Conservation (phyloP, 2,329 filamentous ascomycete genomes). For the Aspergillus flavus region DNA sequence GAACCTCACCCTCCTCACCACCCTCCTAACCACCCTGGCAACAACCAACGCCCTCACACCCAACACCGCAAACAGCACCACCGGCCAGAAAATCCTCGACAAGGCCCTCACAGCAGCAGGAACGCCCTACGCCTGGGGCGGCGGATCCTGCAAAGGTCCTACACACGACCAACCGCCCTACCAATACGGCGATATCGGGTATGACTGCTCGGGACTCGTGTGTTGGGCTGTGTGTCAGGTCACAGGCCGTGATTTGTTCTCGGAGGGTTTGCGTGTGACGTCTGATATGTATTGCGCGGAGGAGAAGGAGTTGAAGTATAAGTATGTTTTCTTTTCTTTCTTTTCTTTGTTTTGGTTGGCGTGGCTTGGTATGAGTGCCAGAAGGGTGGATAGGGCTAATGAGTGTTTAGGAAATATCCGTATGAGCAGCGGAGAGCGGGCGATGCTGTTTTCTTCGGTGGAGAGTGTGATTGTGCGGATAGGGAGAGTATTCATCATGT, state of each 20-base stretch:
- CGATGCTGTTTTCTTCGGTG: neutral
- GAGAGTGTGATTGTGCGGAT: neutral
- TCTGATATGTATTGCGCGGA: neutral
- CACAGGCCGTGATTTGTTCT: constrained; percentile 4
- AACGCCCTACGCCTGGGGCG: constrained; percentile 36
- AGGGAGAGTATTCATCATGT: constrained; percentile 12
- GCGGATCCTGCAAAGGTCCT: constrained; percentile 29
- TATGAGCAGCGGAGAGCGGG: neutral
- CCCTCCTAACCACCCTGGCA: neutral
- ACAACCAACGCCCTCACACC: neutral
- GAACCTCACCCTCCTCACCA: neutral
- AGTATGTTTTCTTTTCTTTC: neutral
- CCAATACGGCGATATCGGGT: constrained; percentile 28
- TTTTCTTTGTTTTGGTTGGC: neutral
- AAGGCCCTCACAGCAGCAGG: constrained; percentile 54
- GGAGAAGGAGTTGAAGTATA: neutral
- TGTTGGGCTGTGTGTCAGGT: constrained; percentile 33
- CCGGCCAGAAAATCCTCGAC: constrained; percentile 41
- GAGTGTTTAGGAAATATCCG: neutral
- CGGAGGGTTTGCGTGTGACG: neutral
- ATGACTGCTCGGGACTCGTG: constrained; percentile 32
- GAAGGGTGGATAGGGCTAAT: neutral
- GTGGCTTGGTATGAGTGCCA: neutral
- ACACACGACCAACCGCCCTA: constrained; percentile 26
- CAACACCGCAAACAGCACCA: neutral